Base-by-base conservation (phyloP, 345 rosid genomes). In the Mangifera indica region DNA sequence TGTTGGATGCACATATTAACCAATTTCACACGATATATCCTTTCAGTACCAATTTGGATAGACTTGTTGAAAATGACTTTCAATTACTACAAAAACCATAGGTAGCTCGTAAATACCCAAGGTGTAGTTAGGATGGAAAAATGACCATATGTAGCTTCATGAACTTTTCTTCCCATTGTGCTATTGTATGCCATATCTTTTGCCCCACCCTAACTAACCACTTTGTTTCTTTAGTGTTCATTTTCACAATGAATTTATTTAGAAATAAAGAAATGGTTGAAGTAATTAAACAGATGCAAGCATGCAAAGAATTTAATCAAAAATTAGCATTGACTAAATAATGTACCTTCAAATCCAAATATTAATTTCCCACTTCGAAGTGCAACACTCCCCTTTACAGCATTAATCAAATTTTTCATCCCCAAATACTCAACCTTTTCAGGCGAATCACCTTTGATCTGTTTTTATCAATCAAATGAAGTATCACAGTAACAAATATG, bases 361-460 rank as follows among this genome's bases (percentile, higher is more conserved):
- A 94, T 12, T 37, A 92, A 81, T 81, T 89, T 90, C 62, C 99
- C 98, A 20, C 78, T 80, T 81, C 61, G 84, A 81, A 89, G 85
- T 71, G 91, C 98, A 57, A 89, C 91, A 81, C 88, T 83, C 59
- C 69, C 83, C 73, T 75, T 89, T 45, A 95, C 83, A 69, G 93
- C 96, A 82, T 87, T 85, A 74, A 92, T 86, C 79, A 95, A 84
- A 76, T 90, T 95, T 85, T 72, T 92, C 97, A 92, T 90, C 60
- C 98, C 99, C 69, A 86, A 3, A 63, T 78, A 90, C 78, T 92
- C 98, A 10, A 95, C 98, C 91, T 86, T 76, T 80, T 95, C 97
- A 34, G 99, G 99, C 20, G 97, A 92, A 83, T 83, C 93, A 25
- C 99, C 99, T 88, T 94, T 94, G 70, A 94, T 86, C 99, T 93